phyloP scores from a whole-genome alignment of 1,284 basidiomycete species.

The Porogramme epimiltina region DNA sequence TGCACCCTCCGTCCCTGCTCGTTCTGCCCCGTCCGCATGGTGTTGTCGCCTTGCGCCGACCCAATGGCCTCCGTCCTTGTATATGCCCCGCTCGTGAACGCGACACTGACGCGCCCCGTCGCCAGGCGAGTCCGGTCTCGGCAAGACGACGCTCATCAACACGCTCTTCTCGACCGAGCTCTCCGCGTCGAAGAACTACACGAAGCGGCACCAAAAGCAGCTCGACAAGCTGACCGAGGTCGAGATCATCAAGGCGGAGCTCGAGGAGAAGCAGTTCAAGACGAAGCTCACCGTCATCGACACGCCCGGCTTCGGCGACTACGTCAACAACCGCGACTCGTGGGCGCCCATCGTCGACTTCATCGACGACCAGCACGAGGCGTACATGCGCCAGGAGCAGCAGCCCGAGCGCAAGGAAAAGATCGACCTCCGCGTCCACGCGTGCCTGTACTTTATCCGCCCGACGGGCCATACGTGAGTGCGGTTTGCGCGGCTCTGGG shows the following conservation, averaged over 20 bases:
- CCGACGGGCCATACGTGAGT: slow-evolving; percentile 95
- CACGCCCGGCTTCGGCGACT: slow-evolving; percentile 98
- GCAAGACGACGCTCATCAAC: slow-evolving; percentile 97
- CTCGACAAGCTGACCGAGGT: slow-evolving; percentile 99
- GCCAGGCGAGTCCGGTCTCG: slow-evolving; percentile 90
- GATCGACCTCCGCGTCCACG: slow-evolving; percentile 94
- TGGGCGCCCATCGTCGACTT: slow-evolving; percentile 99
- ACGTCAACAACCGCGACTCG: slow-evolving; percentile 99
- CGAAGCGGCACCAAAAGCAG: slow-evolving; percentile 90
- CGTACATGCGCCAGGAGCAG: slow-evolving; percentile 99
- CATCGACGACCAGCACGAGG: slow-evolving; percentile 99
- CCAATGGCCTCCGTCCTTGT: neutral
- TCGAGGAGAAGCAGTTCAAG: slow-evolving; percentile 99
- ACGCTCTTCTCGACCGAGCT: slow-evolving; percentile 99
- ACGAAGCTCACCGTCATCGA: slow-evolving; percentile 99
- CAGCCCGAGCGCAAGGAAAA: slow-evolving; percentile 94
- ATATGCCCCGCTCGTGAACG: neutral
- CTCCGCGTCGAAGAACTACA: slow-evolving; percentile 90
- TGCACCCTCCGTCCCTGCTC: no score
- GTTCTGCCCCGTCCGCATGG: neutral
- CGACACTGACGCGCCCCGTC: neutral
- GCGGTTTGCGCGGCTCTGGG: neutral
- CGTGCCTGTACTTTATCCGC: slow-evolving; percentile 97
- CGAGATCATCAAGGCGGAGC: slow-evolving; percentile 94
- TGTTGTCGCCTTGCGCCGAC: no score